Percentiles rank a stretch among this genome's conserved stretches.
Conservation (phyloP, 176 grass and related monocot genomes). For the Carex parvula region DNA sequence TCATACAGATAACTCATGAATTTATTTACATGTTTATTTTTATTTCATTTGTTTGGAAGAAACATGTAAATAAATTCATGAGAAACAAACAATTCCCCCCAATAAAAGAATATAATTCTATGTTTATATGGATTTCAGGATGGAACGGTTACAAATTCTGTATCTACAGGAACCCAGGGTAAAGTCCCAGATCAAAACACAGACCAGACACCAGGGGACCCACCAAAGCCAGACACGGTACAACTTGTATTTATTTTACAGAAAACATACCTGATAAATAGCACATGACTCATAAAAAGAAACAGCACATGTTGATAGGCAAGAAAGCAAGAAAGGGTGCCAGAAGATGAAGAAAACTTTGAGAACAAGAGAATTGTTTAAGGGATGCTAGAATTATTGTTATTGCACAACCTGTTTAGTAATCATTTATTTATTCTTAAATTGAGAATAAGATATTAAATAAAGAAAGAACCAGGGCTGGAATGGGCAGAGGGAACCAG, state of each 20-base stretch:
- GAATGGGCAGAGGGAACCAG: constrained; percentile 20
- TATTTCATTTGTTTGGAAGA: too few relatives aligned
- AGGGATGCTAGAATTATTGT: too few relatives aligned
- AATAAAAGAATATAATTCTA: neutral
- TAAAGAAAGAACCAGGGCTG: neutral
- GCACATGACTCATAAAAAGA: neutral
- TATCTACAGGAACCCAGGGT: neutral
- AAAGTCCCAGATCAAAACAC: neutral
- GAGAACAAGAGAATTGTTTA: too few relatives aligned
- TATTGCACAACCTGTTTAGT: neutral
- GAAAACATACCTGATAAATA: neutral
- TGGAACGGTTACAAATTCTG: constrained; percentile 11
- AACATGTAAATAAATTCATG: neutral
- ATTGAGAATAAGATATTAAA: neutral
- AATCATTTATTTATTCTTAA: neutral
- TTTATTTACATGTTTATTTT: too few relatives aligned
- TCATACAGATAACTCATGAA: too few relatives aligned
- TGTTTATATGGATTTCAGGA: constrained; percentile 5
- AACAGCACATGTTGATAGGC: too few relatives aligned
- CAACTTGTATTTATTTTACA: neutral
- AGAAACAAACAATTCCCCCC: neutral
- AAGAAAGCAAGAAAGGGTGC: too few relatives aligned
- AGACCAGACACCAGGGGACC: neutral
- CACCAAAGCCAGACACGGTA: neutral
- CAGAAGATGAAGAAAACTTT: too few relatives aligned